phyloP scores from a whole-genome alignment of 257 asterid species.

The Rauvolfia tetraphylla region DNA sequence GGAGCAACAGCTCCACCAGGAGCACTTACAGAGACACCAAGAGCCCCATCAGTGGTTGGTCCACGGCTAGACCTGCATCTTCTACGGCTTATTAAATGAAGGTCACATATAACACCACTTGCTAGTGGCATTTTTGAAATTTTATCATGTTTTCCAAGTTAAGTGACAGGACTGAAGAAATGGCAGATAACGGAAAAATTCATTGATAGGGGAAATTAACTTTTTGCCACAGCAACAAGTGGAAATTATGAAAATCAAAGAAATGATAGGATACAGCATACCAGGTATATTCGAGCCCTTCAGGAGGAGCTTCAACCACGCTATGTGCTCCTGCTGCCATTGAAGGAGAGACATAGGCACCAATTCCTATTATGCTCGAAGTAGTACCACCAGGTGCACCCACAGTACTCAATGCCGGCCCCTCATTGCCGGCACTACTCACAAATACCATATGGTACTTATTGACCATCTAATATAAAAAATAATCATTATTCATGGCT shows the following conservation, averaged over 20 bases:
- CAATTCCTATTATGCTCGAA: constrained; percentile 94
- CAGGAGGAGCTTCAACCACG: constrained; percentile 87
- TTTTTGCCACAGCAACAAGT: not conserved
- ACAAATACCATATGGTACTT: constrained; percentile 78
- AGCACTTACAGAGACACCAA: constrained; percentile 91
- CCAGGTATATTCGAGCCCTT: constrained; percentile 99
- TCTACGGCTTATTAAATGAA: constrained; percentile 24
- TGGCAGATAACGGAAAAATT: not conserved
- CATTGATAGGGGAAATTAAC: not conserved
- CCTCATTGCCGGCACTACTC: constrained; percentile 94
- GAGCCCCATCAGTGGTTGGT: constrained; percentile 94
- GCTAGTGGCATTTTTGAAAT: not conserved
- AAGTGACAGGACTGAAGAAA: not conserved
- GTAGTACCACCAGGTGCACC: constrained; percentile 99
- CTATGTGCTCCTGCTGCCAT: constrained; percentile 98
- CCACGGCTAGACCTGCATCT: constrained; percentile 98
- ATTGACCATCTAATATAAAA: constrained; percentile 64
- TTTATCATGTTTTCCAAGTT: not conserved
- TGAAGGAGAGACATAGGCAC: constrained; percentile 96
- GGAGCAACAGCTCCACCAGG: constrained; percentile 99
- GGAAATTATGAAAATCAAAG: not conserved
- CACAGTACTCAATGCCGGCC: constrained; percentile 95
- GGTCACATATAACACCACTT: constrained; percentile 16
- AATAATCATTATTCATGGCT: not conserved
- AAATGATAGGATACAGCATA: constrained; percentile 30